Conservation (phyloP, 1,139 yeast species). For the Kodamaea derodonti region DNA sequence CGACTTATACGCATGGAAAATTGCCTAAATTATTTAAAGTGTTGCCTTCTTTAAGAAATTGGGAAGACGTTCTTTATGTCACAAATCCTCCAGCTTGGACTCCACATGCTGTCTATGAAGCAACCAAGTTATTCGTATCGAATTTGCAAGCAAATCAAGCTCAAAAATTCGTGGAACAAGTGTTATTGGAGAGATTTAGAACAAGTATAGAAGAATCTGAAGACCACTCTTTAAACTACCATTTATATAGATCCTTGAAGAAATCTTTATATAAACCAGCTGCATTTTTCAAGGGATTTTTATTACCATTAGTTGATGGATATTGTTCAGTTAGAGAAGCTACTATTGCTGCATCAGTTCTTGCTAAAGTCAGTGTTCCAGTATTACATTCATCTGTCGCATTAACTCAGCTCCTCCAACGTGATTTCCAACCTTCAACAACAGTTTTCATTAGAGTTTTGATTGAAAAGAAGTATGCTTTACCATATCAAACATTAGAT, state of each 20-base stretch:
- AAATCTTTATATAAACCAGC: conserved; percentile 95
- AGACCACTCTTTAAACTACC: conserved; percentile 73
- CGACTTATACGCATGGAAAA: conserved; percentile 94
- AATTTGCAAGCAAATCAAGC: conserved; percentile 85
- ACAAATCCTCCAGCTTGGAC: conserved; percentile 94
- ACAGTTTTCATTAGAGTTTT: conserved; percentile 87
- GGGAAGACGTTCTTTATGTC: conserved; percentile 93
- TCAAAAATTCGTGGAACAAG: conserved; percentile 72
- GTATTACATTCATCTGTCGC: conserved; percentile 97
- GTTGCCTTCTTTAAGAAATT: conserved; percentile 83
- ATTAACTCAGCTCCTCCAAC: conserved; percentile 73
- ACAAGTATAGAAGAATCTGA: conserved; percentile 76
- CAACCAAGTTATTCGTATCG: conserved; percentile 89
- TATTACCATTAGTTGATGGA: conserved; percentile 82
- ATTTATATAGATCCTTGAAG: conserved; percentile 84
- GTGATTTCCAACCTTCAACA: conserved; percentile 84
- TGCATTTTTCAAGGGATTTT: conserved; percentile 94
- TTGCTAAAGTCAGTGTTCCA: conserved; percentile 87
- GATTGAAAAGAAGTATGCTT: conserved; percentile 90
- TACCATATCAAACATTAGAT: conserved; percentile 94
- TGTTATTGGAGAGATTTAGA: conserved; percentile 81
- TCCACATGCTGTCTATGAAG: conserved; percentile 94
- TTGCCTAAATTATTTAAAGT: conserved; percentile 93
- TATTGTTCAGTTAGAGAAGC: conserved; percentile 92
- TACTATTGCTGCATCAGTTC: conserved; percentile 88